phyloP scores from a whole-genome alignment of 2,329 filamentous ascomycete genomes.

The Fusarium pseudograminearum region DNA sequence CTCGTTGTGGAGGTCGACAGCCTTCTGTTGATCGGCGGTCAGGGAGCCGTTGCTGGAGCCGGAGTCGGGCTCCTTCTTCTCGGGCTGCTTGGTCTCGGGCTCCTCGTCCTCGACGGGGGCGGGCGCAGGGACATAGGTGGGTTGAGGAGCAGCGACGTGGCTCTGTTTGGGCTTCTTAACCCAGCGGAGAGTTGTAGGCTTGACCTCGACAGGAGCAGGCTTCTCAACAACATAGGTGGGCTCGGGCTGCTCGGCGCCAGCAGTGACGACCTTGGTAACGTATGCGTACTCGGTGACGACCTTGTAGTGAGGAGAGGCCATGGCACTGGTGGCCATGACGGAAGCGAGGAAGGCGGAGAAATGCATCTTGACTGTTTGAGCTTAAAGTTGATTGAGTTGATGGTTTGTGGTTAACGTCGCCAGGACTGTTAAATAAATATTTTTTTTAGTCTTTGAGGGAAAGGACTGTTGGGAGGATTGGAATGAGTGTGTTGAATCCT shows the following conservation, averaged over 20 bases:
- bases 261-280: slow-evolving; percentile 34
- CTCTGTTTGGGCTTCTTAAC: slow-evolving; percentile 9
- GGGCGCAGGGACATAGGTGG: slow-evolving; percentile 5
- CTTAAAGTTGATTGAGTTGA: not conserved
- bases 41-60: slow-evolving; percentile 25
- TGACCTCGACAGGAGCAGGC: not conserved
- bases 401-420: slow-evolving; percentile 28
- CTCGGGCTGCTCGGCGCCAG: slow-evolving; percentile 6
- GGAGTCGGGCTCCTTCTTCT: slow-evolving; percentile 11
- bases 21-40: slow-evolving; percentile 39
- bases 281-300: slow-evolving; percentile 32
- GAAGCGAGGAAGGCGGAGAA: slow-evolving; percentile 33
- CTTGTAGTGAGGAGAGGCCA: slow-evolving; percentile 31
- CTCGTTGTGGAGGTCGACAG: slow-evolving; percentile 45
- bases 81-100: slow-evolving; percentile 2
- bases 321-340: slow-evolving; percentile 37
- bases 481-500: slow-evolving; percentile 35
- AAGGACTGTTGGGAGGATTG: slow-evolving; percentile 21
- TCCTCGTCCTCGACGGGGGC: not conserved
- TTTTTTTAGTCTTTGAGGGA: not conserved
- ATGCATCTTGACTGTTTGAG: slow-evolving; percentile 37
- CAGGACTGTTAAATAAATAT: slow-evolving; percentile 30
- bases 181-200: slow-evolving; percentile 5
- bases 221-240: slow-evolving; percentile 4
- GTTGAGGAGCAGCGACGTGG: not conserved